Conservation (phyloP, 495 filamentous ascomycete genomes). For the Oidiodendron maius region DNA sequence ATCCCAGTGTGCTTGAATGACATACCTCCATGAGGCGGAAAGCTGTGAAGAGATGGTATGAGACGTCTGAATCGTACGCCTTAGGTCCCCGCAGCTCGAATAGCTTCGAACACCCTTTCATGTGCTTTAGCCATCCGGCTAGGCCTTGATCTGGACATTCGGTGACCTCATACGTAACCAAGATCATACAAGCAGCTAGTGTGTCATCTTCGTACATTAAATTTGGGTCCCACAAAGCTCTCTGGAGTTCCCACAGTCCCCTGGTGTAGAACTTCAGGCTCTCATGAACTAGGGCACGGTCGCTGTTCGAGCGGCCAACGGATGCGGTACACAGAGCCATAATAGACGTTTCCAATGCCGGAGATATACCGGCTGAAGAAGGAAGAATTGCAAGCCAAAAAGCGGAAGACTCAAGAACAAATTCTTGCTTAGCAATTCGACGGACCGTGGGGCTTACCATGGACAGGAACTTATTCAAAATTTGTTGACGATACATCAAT, state of each 20-base stretch:
- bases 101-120: slow-evolving; percentile 26
- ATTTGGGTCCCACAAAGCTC: slow-evolving; percentile 23
- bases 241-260: slow-evolving; percentile 29
- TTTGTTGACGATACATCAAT: slow-evolving; percentile 11
- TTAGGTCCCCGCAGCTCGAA: slow-evolving; percentile 28
- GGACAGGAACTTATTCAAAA: slow-evolving; percentile 9
- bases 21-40: slow-evolving; percentile 25
- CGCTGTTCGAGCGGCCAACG: slow-evolving; percentile 21
- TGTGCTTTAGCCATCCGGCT: slow-evolving; percentile 27
- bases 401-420: no score
- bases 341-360: slow-evolving; percentile 24
- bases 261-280: slow-evolving; percentile 29
- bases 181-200: slow-evolving; percentile 29
- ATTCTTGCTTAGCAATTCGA: not conserved
- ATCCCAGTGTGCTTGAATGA: not conserved
- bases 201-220: slow-evolving; percentile 28
- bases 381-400: slow-evolving; percentile 27
- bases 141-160: slow-evolving; percentile 28
- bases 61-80: slow-evolving; percentile 25
- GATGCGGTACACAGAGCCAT: slow-evolving; percentile 24
- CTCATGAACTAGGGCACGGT: slow-evolving; percentile 19
- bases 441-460: not conserved
- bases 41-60: slow-evolving; percentile 26
- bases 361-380: slow-evolving; percentile 14
- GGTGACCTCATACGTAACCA: slow-evolving; percentile 31